A percentile compares a stretch with the other conserved stretches of the same genome.
Evolutionary conservation across 345 rosid species (phyloP).

Genomic region (Arabis alpina): DNA sequence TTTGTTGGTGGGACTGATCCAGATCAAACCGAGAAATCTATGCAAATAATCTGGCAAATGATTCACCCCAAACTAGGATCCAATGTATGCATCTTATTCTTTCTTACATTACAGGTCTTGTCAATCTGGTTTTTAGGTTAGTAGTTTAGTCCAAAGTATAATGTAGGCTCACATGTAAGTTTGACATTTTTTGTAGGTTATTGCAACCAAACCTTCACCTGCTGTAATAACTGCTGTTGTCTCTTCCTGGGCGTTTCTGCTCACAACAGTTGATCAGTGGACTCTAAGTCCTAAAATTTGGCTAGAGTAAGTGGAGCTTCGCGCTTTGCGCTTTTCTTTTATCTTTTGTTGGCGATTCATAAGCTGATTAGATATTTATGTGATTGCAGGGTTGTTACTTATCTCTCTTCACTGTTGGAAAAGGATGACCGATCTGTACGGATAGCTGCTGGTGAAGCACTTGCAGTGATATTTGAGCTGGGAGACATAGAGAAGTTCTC

Average conservation of each 20-base stretch:
- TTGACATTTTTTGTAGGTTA: constrained; percentile 55
- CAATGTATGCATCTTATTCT: constrained; percentile 57
- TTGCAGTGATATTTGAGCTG: constrained; percentile 77
- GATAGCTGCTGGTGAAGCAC: constrained; percentile 94
- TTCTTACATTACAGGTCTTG: constrained; percentile 9
- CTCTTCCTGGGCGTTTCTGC: constrained; percentile 93
- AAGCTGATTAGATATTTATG: background rate
- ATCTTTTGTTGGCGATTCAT: background rate
- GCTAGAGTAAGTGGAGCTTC: constrained; percentile 61
- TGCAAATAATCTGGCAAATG: constrained; percentile 91
- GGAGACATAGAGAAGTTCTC: constrained; percentile 74
- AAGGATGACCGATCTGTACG: constrained; percentile 89
- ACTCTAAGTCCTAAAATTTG: constrained; percentile 66
- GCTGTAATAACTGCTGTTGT: constrained; percentile 68
- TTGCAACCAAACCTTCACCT: constrained; percentile 61
- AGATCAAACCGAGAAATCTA: constrained; percentile 75
- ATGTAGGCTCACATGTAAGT: background rate
- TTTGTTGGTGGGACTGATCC: constrained; percentile 77
- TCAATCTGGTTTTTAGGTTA: constrained; percentile 4
- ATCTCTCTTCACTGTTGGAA: constrained; percentile 71
- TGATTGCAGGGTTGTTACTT: constrained; percentile 69
- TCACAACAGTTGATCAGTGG: constrained; percentile 66
- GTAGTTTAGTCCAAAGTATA: background rate
- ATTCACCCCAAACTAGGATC: constrained; percentile 85
- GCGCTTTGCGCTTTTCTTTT: background rate